Evolutionary conservation across 176 grass and related monocot genomes (phyloP), one percentile per base, ranked within the genome.

Genomic region (Musa schizocarpa): DNA sequence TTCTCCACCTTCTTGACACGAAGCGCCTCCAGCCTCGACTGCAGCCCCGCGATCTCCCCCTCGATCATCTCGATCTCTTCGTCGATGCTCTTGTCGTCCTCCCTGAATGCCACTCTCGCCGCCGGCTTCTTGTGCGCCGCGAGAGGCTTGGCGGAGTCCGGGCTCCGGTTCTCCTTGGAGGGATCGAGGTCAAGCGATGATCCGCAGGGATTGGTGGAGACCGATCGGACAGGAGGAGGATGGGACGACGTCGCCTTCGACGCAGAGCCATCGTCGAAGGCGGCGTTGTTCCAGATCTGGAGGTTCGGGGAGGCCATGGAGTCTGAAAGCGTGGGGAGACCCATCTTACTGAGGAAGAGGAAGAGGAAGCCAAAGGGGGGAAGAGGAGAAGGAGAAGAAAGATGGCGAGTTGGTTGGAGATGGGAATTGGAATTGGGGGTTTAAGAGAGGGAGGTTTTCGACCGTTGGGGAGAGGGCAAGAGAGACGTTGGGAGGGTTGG

Each of bases 1-100:
- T 43, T 50, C 55, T 80, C 78, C 21, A 56, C 76, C 75, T 83
- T 87, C 76, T 79, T 80, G 54, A 74, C 63, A 54, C 20, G 58
- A 1, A 87, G 85, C 12, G 34, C 71, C 57, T 83, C 64, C 59
- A 87, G 76, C 80, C 54, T 59, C 17, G 53, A 67, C 1, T 27
- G 61, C n/a, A 87, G 64, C 53, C 62, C 61, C 55, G 25, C 16
- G 19, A 87, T 83, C 54, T 87, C 85, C 71, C 64, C 79, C 80
- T 87, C 81, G n/a, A 74, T 75, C 85, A 48, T 53, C 64, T 62
- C 80, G 27, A 87, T 83, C 80, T 87, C 85, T 24, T 72, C 80
- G 0, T 79, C 76, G 25, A 87, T 63, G 54, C 66, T 9, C n/a
- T 51, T 19, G 23, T 54, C 29, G 23, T 52, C 54, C n/a, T 24